Base-by-base conservation (phyloP, 805 yeast species). In the Yamadazyma philogaea region DNA sequence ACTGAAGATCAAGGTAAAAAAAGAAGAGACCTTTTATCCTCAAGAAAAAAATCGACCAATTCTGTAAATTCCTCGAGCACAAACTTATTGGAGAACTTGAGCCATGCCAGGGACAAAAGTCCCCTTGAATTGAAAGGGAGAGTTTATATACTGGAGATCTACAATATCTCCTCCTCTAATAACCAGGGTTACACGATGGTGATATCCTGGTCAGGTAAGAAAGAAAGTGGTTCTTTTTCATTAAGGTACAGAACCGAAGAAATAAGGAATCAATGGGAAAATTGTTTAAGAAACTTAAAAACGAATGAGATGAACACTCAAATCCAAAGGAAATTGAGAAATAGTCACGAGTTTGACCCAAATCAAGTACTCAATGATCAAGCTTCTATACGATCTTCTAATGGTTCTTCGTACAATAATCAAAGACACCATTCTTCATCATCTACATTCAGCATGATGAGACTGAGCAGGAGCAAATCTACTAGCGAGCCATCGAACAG, bases 161-260 rank as follows among this genome's bases (percentile, higher is more conserved):
- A 68, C 52, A 70, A 68, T 49, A 66, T 70, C 16, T 56, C 65
- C 2, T 55, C 67, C 6, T 60, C 71, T 2, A 60, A 64, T 46
- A 50, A 35, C 50, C 59, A 49, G 63, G 81, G 82, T 5, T 79
- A 81, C 55, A 75, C 78, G 11, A 65, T 84, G 50, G 77, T 82
- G 28, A 75, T 84, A 8, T 77, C 86, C 12, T 86, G 93, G 93
- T 79, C 82, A n/a, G 93, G 96, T 7, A 80, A 83, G 40, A 82
- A 80, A 54, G 97, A 90, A 50, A 81, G 86, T 21, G 96, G 96
- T 11, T 80, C 87, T 15, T 89, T 93, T 53, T 78, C 88, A 14
- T 74, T 93, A 57, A 76, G 87, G 43, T 88, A 88, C 63, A 77
- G 84, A 47, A 84, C 84, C 39, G 97, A 90, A 55, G 98, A 93